Evolutionary conservation across 1,284 basidiomycete species (phyloP), one percentile per base, ranked within the genome.

Genomic region (Irpex lacteus): DNA sequence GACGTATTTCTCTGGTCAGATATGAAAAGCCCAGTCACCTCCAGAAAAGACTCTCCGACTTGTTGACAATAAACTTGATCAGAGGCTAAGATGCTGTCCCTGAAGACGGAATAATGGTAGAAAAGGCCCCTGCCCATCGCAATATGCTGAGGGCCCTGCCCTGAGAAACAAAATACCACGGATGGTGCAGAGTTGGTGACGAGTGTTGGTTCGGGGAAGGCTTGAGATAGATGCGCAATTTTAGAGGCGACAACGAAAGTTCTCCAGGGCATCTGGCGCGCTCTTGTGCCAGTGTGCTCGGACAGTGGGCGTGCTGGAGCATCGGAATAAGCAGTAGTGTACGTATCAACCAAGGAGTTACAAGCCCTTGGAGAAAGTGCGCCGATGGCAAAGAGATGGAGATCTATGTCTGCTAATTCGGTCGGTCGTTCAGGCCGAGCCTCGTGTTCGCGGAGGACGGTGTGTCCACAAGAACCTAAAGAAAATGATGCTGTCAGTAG

Each of bases 71-170:
- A 74, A 34, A 74, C 64, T 3, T 66, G 64, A 62, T 82, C 80
- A 68, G 79, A 70, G 21, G 73, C 70, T 2, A 76, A 58, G 19
- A 82, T 72, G 44, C 69, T 78, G 9, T 72, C 63, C 5, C 76
- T 71, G 73, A 82, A 82, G 0, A 71, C 72, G 0, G 73, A 64
- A 67, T 69, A 80, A 0, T 60, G 61, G 34, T 65, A 37, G 68
- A 77, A 81, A 5, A 82, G 69, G 49, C 80, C 69, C 8, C 78
- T 73, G 7, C 81, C 81, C 80, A 82, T 77, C 78, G 37, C 13
- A 18, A 50, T 64, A 65, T 81, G 75, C 60, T 81, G 79, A 6
- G 79, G 77, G 2, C 79, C 80, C 68, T 80, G 79, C 8, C 79
- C 80, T 5, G 76, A 73, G 65, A 81, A 78, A 2, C 80, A 73